Percentiles rank a stretch among this genome's conserved stretches.
phyloP scores from a whole-genome alignment of 1,284 basidiomycete genomes.

The Neotropicomus parvogracilis region DNA sequence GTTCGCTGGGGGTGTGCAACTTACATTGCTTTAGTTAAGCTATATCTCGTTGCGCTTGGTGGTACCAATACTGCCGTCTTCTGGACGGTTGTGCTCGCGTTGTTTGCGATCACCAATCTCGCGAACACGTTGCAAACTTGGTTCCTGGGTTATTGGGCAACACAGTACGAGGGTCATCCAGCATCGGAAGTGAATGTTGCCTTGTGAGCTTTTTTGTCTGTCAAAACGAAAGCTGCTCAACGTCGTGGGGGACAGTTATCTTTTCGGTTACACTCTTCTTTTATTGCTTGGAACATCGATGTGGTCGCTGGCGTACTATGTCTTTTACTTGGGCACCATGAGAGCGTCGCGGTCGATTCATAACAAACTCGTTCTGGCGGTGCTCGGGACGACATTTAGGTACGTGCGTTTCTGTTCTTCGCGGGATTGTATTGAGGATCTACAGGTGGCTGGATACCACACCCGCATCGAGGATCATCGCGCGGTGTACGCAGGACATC shows the following conservation, averaged over 20 bases:
- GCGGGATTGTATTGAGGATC: background rate
- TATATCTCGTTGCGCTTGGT: background rate
- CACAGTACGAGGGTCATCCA: background rate
- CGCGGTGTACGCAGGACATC: slow-evolving; percentile 2
- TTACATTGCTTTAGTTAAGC: background rate
- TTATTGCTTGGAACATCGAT: background rate
- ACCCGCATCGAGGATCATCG: background rate
- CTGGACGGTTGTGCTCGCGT: background rate
- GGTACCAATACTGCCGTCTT: background rate
- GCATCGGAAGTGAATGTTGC: background rate
- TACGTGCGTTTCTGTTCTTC: background rate
- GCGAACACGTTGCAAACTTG: background rate
- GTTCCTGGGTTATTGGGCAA: background rate
- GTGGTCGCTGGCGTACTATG: background rate
- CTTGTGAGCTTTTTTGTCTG: background rate
- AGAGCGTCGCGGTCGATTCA: background rate
- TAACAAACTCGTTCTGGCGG: background rate
- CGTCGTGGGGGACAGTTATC: background rate
- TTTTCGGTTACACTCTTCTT: background rate
- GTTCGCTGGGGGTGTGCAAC: background rate
- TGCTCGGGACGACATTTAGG: background rate
- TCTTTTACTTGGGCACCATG: background rate
- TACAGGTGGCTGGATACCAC: background rate
- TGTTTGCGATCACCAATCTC: background rate
- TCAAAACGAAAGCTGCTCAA: background rate